phyloP scores from a whole-genome alignment of 768 basidiomycete species.

The Termitomyces sp. region DNA sequence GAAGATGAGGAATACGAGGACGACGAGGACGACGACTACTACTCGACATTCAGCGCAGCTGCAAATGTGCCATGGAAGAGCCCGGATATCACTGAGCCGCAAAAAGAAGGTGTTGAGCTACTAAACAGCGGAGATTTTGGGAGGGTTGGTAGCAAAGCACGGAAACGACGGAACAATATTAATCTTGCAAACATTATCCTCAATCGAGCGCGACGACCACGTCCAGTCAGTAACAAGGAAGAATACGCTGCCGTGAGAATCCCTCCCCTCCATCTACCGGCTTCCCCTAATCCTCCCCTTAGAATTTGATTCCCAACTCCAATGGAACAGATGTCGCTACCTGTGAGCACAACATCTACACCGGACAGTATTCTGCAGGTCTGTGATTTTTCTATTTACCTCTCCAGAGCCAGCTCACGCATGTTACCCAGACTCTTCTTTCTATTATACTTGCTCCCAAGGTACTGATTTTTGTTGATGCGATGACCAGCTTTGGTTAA shows the following conservation, averaged over 20 bases:
- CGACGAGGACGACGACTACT: slow-evolving; percentile 36
- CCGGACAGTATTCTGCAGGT: slow-evolving; percentile 82
- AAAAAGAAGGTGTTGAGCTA: slow-evolving; percentile 59
- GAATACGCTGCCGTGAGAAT: slow-evolving; percentile 49
- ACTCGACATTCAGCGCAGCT: slow-evolving; percentile 24
- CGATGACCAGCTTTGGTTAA: neutral
- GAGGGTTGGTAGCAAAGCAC: slow-evolving; percentile 48
- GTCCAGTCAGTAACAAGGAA: slow-evolving; percentile 40
- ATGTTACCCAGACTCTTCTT: slow-evolving; percentile 64
- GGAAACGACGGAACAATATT: slow-evolving; percentile 32
- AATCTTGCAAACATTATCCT: slow-evolving; percentile 51
- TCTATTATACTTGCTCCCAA: slow-evolving; percentile 92
- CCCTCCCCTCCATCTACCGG: slow-evolving; percentile 2
- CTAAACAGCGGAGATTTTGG: slow-evolving; percentile 82
- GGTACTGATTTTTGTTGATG: slow-evolving; percentile 34
- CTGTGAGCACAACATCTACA: slow-evolving; percentile 74
- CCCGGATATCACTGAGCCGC: slow-evolving; percentile 47
- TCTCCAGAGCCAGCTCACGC: slow-evolving; percentile 2
- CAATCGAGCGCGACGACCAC: slow-evolving; percentile 34
- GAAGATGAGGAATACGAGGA: slow-evolving; percentile 26
- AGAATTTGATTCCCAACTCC: slow-evolving; percentile 78
- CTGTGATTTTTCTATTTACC: slow-evolving; percentile 3
- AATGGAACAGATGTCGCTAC: slow-evolving; percentile 77
- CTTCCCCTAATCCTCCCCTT: neutral
- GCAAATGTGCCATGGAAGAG: slow-evolving; percentile 22